Evolutionary conservation across 2,329 filamentous ascomycete species (phyloP), one percentile per base, ranked within the genome.

Genomic region (Hypocrella siamensis): DNA sequence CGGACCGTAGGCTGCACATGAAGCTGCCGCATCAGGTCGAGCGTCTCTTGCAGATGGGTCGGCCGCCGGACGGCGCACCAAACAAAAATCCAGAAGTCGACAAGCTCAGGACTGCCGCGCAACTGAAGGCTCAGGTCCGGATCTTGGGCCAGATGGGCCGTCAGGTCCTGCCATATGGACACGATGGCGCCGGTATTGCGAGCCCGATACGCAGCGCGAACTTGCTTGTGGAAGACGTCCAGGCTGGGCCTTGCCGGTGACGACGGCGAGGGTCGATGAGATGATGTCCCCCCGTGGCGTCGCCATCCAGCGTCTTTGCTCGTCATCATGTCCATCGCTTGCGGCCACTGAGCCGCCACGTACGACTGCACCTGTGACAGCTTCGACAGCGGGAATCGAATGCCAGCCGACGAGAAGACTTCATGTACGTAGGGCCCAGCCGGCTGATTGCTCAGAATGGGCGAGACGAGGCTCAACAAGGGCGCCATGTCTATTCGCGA

Each of bases 1-100:
- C 59, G 65, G 33, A 77, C 44, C 6, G 65, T 74, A 11, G 80
- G 76, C 34, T 57, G 50, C 19, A 78, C 47, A 1, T 67, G 70
- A 31, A 67, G 39, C 25, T 45, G 40, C 19, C 47, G 40, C 61
- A 68, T 68, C 27, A 56, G 34, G 19, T 57, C 52, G 42, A 65
- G 51, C 4, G 48, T 50, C 32, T 56, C 51, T 30, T 55, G 47
- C 10, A 56, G 32, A 35, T 40, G 42, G n/a, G 34, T 26, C 2
- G 45, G 36, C 8, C 46, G 45, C 2, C 47, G 45, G 3, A 52
- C 32, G 6, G 52, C 51, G 33, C 58, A 61, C 48, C 53, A 54
- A 3, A 58, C 47, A 31, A 56, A 56, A 16, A 59, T 36, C 44
- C 56, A 56, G 24, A 47, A 61, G 37, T 61, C 53, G 24, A 61